Percentiles rank a stretch among this genome's conserved stretches.
Evolutionary conservation across 2,329 filamentous ascomycete genomes (phyloP).

Genomic region (Escovopsis sp.): DNA sequence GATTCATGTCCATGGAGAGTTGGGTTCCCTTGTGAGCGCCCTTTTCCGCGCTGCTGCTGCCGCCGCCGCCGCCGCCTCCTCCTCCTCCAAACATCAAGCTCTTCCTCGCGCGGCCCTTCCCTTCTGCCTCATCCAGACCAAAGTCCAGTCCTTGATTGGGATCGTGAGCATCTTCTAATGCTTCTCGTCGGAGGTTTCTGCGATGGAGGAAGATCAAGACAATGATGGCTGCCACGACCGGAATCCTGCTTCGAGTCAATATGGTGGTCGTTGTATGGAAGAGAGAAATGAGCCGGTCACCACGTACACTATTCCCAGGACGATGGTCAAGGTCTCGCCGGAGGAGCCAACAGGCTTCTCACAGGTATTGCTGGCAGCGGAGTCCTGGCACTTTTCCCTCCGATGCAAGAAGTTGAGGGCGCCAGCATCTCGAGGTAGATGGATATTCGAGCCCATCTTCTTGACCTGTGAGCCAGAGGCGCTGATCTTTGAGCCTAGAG

Average conservation of each 20-base stretch:
- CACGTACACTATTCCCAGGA: constrained; percentile 56
- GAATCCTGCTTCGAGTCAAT: constrained; percentile 45
- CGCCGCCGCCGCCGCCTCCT: no score
- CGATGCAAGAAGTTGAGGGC: constrained; percentile 7
- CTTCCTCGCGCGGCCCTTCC: constrained; percentile 21
- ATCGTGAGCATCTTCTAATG: constrained; percentile 67
- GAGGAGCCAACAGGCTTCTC: constrained; percentile 43
- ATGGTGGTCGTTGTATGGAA: background rate
- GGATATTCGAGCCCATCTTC: constrained; percentile 15
- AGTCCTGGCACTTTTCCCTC: constrained; percentile 3
- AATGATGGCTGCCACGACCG: constrained; percentile 49
- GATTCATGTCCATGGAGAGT: constrained; percentile 58
- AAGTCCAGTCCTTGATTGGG: constrained; percentile 89
- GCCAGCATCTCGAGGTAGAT: constrained; percentile 9
- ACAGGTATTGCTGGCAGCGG: constrained; percentile 28
- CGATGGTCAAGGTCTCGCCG: constrained; percentile 50
- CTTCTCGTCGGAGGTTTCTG: constrained; percentile 56
- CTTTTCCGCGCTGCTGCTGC: constrained; percentile 28
- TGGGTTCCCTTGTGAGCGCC: constrained; percentile 32
- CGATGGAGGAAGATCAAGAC: constrained; percentile 68
- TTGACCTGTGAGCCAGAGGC: constrained; percentile 8
- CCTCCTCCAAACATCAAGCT: constrained; percentile 31
- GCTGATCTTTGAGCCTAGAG: constrained; percentile 7
- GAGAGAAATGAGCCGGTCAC: background rate
- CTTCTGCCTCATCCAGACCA: constrained; percentile 49